Evolutionary conservation across 2,329 filamentous ascomycete genomes (phyloP).

Genomic region (Paecilomyces sp.): DNA sequence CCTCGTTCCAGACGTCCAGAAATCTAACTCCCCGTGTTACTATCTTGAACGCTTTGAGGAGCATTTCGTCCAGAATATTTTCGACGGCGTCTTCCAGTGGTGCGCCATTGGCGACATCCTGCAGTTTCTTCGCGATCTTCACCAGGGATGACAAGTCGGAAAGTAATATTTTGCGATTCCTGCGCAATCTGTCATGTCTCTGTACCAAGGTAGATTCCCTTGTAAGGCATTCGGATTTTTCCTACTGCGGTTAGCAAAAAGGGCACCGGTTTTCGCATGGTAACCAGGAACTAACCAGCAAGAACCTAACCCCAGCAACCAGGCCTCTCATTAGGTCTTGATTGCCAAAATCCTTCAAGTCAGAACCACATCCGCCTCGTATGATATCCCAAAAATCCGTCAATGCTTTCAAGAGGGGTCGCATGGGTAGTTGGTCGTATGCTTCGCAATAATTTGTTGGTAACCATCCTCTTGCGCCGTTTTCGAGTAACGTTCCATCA

Average conservation of each 20-base stretch:
- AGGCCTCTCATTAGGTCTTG: slow-evolving; percentile 92
- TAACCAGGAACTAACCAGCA: slow-evolving; percentile 58
- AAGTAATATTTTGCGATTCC: slow-evolving; percentile 76
- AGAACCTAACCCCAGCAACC: slow-evolving; percentile 83
- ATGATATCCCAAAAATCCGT: slow-evolving; percentile 90
- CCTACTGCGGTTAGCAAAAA: slow-evolving; percentile 45
- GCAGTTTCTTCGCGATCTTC: slow-evolving; percentile 78
- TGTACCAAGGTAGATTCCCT: slow-evolving; percentile 71
- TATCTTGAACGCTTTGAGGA: slow-evolving; percentile 87
- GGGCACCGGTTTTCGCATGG: background rate
- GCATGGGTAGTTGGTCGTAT: slow-evolving; percentile 84
- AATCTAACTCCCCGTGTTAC: slow-evolving; percentile 88
- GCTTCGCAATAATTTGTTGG: slow-evolving; percentile 97
- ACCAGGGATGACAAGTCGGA: slow-evolving; percentile 86
- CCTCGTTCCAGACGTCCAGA: slow-evolving; percentile 70
- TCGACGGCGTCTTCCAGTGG: slow-evolving; percentile 34
- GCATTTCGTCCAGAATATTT: slow-evolving; percentile 77
- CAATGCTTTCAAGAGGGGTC: slow-evolving; percentile 74
- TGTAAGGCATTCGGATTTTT: slow-evolving; percentile 80
- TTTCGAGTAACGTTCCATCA: slow-evolving; percentile 81
- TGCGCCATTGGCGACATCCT: slow-evolving; percentile 58
- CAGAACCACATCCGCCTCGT: slow-evolving; percentile 67
- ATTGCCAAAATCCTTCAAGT: slow-evolving; percentile 73
- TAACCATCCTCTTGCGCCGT: slow-evolving; percentile 86
- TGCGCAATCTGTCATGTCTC: slow-evolving; percentile 66